A percentile compares a stretch with the other conserved stretches of the same genome.
Conservation (phyloP, 2,329 filamentous ascomycete genomes). For the Fusarium denticulatum region DNA sequence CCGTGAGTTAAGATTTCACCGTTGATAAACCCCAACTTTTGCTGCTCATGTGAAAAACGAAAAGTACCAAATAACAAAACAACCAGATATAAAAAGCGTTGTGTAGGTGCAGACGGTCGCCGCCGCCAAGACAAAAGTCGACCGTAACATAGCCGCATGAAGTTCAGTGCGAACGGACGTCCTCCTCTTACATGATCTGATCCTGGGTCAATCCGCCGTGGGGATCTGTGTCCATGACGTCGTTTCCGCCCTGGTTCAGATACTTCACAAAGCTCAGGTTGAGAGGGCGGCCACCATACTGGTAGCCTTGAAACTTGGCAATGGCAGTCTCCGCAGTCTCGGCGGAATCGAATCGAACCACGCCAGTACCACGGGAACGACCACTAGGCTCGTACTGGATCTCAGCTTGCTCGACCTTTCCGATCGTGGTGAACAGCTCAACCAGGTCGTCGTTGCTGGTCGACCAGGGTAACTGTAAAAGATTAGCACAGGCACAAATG, state of each 20-base stretch:
- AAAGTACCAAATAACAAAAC: constrained; percentile 33
- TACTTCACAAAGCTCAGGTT: constrained; percentile 96
- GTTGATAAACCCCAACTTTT: constrained; percentile 42
- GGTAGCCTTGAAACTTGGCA: constrained; percentile 96
- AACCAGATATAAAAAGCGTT: constrained; percentile 35
- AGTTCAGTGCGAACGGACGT: constrained; percentile 22
- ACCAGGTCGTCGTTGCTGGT: constrained; percentile 98
- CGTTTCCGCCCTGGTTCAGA: constrained; percentile 72
- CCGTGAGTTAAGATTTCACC: constrained; percentile 32
- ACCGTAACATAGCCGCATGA: constrained; percentile 7
- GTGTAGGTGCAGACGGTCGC: not conserved
- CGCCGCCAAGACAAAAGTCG: constrained; percentile 13
- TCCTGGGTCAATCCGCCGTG: constrained; percentile 87
- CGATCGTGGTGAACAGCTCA: constrained; percentile 96
- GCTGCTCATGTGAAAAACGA: constrained; percentile 34
- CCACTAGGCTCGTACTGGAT: constrained; percentile 98
- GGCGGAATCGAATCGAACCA: constrained; percentile 88
- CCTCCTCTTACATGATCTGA: constrained; percentile 83
- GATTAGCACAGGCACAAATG: constrained; percentile 27
- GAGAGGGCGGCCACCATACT: constrained; percentile 94
- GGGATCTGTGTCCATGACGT: constrained; percentile 86
- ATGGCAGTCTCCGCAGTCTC: constrained; percentile 94
- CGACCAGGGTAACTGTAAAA: constrained; percentile 88
- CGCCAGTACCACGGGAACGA: constrained; percentile 91
- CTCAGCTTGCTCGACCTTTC: constrained; percentile 97